Conservation (phyloP, 176 grass and related monocot species). For the Themeda triandra region DNA sequence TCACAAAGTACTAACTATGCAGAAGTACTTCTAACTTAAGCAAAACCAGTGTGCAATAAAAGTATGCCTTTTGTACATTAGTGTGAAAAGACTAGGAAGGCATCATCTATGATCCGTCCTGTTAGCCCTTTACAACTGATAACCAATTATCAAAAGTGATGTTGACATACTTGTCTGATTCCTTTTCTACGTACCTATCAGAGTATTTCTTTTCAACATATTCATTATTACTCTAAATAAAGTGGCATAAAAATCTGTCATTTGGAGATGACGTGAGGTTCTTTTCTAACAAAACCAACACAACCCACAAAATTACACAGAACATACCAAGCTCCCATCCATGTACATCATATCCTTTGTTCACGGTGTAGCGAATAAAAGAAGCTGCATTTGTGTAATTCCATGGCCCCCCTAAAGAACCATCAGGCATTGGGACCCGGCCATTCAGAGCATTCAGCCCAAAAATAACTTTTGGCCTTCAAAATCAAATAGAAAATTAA, state of each 20-base stretch:
- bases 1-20: neutral
- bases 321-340: constrained; percentile 88
- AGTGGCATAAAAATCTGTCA: constrained; percentile 5
- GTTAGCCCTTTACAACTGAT: constrained; percentile 2
- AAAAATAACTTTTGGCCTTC: constrained; percentile 60
- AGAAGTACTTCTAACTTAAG: neutral
- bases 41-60: constrained; percentile 2
- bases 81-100: constrained; percentile 31
- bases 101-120: constrained; percentile 4
- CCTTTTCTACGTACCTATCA: neutral
- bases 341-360: constrained; percentile 66
- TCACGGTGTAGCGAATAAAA: constrained; percentile 60
- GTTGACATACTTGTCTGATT: constrained; percentile 20
- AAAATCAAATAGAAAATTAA: neutral
- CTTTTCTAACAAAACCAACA: neutral
- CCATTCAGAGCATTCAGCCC: constrained; percentile 82
- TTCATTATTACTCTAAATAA: neutral
- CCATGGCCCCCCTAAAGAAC: constrained; percentile 78
- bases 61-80: constrained; percentile 12
- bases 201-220: neutral
- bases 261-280: neutral
- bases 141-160: constrained; percentile 30
- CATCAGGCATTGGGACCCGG: constrained; percentile 54
- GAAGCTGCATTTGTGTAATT: constrained; percentile 75
- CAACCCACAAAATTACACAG: neutral